phyloP scores from a whole-genome alignment of 1,284 basidiomycete species.

The Afroboletus lepidellus region DNA sequence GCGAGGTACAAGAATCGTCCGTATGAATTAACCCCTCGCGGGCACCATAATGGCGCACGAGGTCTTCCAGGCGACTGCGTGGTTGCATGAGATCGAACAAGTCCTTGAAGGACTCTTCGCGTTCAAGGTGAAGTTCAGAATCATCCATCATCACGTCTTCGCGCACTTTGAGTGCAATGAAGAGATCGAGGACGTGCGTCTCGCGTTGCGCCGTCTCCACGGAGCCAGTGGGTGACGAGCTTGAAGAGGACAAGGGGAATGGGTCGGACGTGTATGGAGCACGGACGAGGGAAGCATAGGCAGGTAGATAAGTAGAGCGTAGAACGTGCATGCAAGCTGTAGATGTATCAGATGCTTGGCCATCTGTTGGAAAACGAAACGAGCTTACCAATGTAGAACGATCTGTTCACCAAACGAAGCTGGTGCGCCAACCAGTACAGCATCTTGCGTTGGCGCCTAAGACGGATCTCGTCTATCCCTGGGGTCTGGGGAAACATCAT shows the following conservation, averaged over 20 bases:
- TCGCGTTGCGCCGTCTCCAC: conserved; percentile 53
- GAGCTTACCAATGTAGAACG: conserved; percentile 60
- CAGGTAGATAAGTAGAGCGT: conserved; percentile 66
- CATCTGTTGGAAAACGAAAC: neutral
- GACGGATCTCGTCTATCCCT: conserved; percentile 37
- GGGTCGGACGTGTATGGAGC: conserved; percentile 72
- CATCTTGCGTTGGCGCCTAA: conserved; percentile 57
- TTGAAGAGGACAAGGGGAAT: conserved; percentile 50
- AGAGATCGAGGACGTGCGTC: conserved; percentile 69
- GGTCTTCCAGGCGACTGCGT: conserved; percentile 66
- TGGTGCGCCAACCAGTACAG: conserved; percentile 66
- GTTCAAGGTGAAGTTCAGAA: conserved; percentile 65
- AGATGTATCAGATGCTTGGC: conserved; percentile 8
- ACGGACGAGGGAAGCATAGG: conserved; percentile 61
- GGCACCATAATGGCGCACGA: conserved; percentile 59
- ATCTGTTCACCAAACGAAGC: conserved; percentile 61
- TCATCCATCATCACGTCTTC: conserved; percentile 75
- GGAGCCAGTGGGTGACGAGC: conserved; percentile 28
- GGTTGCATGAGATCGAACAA: conserved; percentile 75
- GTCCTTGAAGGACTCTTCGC: conserved; percentile 71
- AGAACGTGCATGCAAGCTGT: conserved; percentile 76
- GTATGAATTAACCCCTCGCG: conserved; percentile 48
- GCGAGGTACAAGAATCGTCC: conserved; percentile 13
- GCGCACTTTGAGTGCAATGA: conserved; percentile 72
- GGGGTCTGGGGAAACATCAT: conserved; percentile 50